Percentiles rank a stretch among this genome's conserved stretches.
phyloP scores from a whole-genome alignment of 1,284 basidiomycete species.

The Porodaedalea pini region DNA sequence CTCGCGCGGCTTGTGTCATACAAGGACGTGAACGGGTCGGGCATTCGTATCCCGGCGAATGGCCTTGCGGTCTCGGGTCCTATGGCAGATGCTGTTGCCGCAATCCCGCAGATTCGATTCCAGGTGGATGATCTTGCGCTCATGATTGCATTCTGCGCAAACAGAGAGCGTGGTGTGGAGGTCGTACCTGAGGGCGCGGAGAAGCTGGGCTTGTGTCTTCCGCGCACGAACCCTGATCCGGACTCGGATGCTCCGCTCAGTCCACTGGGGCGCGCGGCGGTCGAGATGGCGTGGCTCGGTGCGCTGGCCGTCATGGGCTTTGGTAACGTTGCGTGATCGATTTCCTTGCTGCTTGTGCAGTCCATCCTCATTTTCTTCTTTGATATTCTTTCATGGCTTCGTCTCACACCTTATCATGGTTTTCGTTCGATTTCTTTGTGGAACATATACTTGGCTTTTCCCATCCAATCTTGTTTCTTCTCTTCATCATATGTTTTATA shows the following conservation, averaged over 20 bases:
- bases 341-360: too few relatives aligned
- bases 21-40: constrained; percentile 62
- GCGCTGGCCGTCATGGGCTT: constrained; percentile 74
- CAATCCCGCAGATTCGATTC: constrained; percentile 33
- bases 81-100: constrained; percentile 52
- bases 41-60: constrained; percentile 66
- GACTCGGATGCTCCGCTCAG: constrained; percentile 48
- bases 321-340: constrained; percentile 29
- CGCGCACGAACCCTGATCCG: constrained; percentile 27
- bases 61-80: constrained; percentile 64
- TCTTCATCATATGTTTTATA: too few relatives aligned
- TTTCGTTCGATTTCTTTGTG: too few relatives aligned
- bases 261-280: constrained; percentile 67
- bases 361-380: too few relatives aligned
- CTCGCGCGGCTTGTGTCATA: constrained; percentile 66
- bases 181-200: constrained; percentile 67
- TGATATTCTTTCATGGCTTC: too few relatives aligned
- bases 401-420: too few relatives aligned
- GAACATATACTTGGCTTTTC: too few relatives aligned
- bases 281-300: constrained; percentile 81
- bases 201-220: constrained; percentile 57
- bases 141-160: constrained; percentile 60
- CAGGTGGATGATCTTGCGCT: constrained; percentile 31
- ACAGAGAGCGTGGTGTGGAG: constrained; percentile 61
- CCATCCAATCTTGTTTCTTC: too few relatives aligned